A percentile compares a stretch with the other conserved stretches of the same genome.
These are phyloP conservation scores for Exophiala mesophila DNA, from an alignment of 2,329 filamentous ascomycete species.

Conservation along the genomic window DNA sequence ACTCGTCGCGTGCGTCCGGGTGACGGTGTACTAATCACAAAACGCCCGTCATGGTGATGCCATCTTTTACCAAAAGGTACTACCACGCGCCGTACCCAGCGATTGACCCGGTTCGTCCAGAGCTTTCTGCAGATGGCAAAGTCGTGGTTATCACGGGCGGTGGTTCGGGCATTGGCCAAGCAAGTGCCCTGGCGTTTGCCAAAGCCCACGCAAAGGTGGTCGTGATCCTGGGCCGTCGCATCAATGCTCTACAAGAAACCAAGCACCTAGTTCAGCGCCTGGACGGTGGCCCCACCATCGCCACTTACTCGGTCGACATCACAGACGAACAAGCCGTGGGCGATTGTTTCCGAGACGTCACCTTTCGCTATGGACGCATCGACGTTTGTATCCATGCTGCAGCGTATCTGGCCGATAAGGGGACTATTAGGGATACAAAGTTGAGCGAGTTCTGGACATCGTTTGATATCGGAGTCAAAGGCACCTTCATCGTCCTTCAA, in stretches of 20 bases:
- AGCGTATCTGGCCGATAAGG: constrained; percentile 6
- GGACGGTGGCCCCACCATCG: neutral
- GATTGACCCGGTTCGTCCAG: constrained; percentile 29
- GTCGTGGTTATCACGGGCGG: constrained; percentile 28
- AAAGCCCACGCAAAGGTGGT: constrained; percentile 33
- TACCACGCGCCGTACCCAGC: constrained; percentile 31
- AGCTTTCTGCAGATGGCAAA: constrained; percentile 24
- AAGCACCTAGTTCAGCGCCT: neutral
- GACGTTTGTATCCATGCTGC: constrained; percentile 7
- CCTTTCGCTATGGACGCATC: neutral
- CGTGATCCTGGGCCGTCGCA: constrained; percentile 2
- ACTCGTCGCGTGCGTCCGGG: no score
- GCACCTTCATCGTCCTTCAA: neutral
- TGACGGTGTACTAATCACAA: no score
- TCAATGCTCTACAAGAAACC: neutral
- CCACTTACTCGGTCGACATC: neutral
- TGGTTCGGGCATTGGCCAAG: constrained; percentile 27
- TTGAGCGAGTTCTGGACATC: constrained; percentile 3
- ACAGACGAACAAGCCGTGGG: neutral
- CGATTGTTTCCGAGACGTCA: neutral
- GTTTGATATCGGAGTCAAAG: constrained; percentile 8
- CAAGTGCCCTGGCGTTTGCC: constrained; percentile 30
- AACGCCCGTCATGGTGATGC: constrained; percentile 4
- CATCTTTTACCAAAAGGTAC: constrained; percentile 23
- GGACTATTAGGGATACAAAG: neutral